Conservation (phyloP, 176 grass and related monocot genomes). For the Oryza meyeriana region DNA sequence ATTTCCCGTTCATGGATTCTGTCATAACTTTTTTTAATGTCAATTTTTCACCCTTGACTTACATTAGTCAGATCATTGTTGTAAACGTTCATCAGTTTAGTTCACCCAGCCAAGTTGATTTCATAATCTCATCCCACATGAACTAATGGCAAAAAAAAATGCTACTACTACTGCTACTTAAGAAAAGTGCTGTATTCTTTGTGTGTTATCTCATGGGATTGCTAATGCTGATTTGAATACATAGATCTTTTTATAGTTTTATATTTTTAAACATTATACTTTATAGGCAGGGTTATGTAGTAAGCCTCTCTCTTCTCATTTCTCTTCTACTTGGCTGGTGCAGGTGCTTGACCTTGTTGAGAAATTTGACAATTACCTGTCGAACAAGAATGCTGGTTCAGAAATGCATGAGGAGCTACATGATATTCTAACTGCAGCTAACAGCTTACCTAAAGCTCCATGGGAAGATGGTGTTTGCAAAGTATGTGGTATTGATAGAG, state of each 20-base stretch:
- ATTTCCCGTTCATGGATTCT: background rate
- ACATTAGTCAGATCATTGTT: background rate
- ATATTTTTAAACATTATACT: conserved; percentile 5
- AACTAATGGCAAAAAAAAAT: background rate
- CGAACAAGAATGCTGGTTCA: conserved; percentile 35
- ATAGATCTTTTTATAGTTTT: conserved; percentile 19
- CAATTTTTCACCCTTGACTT: background rate
- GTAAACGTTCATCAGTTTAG: background rate
- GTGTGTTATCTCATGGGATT: background rate
- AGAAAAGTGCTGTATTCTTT: background rate
- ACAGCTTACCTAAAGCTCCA: conserved; percentile 78
- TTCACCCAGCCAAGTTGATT: background rate
- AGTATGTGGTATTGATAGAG: conserved; percentile 92
- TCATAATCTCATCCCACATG: conserved; percentile 11
- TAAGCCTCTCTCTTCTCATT: conserved; percentile 23
- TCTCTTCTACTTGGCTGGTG: conserved; percentile 31
- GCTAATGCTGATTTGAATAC: conserved; percentile 14
- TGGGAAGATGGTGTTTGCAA: conserved; percentile 99
- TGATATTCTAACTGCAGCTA: conserved; percentile 56
- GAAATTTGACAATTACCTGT: conserved; percentile 54
- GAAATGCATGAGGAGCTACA: conserved; percentile 52
- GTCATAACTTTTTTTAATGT: background rate
- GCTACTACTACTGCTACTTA: background rate
- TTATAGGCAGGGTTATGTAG: background rate
- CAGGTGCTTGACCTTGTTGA: conserved; percentile 75